A percentile compares a stretch with the other conserved stretches of the same genome.
These are phyloP conservation scores for Candida tammaniensis DNA, from an alignment of 805 yeast genomes.

Conservation along the genomic window DNA sequence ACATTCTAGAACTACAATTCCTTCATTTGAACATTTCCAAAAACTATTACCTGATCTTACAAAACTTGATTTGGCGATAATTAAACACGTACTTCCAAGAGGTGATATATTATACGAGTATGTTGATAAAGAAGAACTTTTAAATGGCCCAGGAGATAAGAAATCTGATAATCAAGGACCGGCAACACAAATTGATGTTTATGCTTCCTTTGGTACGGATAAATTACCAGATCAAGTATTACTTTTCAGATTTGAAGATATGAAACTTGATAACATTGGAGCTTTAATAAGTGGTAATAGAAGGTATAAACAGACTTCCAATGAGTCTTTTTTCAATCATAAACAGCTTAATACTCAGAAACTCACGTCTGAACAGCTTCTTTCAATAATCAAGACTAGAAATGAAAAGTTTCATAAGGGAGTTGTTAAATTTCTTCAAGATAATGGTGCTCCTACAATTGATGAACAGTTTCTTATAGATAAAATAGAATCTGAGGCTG, in stretches of 20 bases:
- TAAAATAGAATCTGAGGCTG: conserved; percentile 1
- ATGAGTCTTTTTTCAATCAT: conserved; percentile 11
- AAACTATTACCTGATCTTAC: conserved; percentile 31
- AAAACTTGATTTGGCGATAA: conserved; percentile 58
- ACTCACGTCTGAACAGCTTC: conserved; percentile 51
- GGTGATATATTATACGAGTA: conserved; percentile 67
- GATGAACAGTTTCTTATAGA: conserved; percentile 5
- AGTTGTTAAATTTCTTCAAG: conserved; percentile 11
- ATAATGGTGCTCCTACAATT: neutral
- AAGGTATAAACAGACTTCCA: conserved; percentile 4
- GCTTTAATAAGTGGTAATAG: conserved; percentile 23
- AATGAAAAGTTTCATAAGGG: conserved; percentile 45
- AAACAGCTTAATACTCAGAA: conserved; percentile 26
- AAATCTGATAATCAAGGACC: no score
- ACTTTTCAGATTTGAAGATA: conserved; percentile 72
- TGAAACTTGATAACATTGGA: conserved; percentile 49
- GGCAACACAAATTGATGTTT: conserved; percentile 48
- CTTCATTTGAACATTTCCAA: conserved; percentile 28
- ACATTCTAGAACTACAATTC: conserved; percentile 32
- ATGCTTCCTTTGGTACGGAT: conserved; percentile 54
- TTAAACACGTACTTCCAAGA: conserved; percentile 61
- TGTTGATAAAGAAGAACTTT: conserved; percentile 71
- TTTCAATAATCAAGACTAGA: conserved; percentile 57
- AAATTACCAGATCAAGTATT: conserved; percentile 41
- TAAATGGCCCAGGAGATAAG: conserved; percentile 27